Conservation (phyloP, 2,329 filamentous ascomycete species). For the Scedosporium boydii region DNA sequence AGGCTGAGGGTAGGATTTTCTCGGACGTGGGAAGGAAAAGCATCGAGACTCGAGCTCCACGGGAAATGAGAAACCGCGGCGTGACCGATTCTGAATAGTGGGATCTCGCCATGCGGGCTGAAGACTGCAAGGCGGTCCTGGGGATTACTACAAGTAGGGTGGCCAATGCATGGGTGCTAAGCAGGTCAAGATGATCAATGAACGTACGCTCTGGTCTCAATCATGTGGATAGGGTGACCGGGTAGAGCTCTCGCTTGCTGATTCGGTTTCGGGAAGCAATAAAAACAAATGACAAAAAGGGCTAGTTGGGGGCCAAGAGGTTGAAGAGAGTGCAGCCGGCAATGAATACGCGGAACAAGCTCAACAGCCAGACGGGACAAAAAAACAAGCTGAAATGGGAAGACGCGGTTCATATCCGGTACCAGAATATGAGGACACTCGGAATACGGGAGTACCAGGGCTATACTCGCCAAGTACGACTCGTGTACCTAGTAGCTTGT, state of each 20-base stretch:
- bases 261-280: no score
- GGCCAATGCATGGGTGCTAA: background rate
- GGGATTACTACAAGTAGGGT: no score
- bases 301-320: no score
- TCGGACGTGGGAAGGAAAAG: background rate
- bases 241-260: no score
- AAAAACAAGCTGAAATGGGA: background rate
- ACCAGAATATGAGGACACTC: background rate
- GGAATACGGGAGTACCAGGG: background rate
- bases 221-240: no score
- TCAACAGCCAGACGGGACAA: background rate
- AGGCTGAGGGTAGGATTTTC: background rate
- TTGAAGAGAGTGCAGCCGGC: background rate
- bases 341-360: background rate
- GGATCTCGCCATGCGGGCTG: background rate
- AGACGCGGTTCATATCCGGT: background rate
- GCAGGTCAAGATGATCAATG: background rate
- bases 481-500: background rate
- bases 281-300: no score
- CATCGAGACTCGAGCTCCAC: background rate
- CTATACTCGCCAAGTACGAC: background rate
- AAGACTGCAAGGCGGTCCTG: background rate
- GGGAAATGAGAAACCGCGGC: background rate
- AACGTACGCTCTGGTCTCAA: background rate
- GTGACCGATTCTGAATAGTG: background rate